These are phyloP conservation scores for Cytospora schulzeri DNA, from an alignment of 2,329 filamentous ascomycete species.

Conservation along the genomic window DNA sequence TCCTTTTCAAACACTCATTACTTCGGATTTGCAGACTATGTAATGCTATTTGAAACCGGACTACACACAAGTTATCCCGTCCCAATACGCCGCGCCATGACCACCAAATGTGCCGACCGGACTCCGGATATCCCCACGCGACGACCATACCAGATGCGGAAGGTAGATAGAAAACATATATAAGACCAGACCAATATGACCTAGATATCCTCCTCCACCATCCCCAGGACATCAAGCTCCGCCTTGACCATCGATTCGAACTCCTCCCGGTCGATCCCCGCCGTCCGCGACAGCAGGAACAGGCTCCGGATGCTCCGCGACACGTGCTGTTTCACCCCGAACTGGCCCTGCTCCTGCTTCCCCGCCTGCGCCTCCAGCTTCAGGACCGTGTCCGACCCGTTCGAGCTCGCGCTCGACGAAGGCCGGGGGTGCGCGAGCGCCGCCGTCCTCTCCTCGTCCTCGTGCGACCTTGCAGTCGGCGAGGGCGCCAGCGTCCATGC, in stretches of 20 bases:
- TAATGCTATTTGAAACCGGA: neutral
- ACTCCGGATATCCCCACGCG: conserved; percentile 19
- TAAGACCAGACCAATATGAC: neutral
- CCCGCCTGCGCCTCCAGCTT: conserved; percentile 60
- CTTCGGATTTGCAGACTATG: neutral
- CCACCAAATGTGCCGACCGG: conserved; percentile 19
- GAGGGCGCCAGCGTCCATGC: conserved; percentile 48
- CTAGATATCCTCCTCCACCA: conserved; percentile 62
- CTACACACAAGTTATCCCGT: neutral
- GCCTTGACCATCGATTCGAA: conserved; percentile 72
- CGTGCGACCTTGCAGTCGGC: conserved; percentile 38
- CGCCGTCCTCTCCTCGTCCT: conserved; percentile 42
- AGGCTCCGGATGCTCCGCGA: conserved; percentile 76
- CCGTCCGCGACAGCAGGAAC: conserved; percentile 68
- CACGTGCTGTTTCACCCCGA: conserved; percentile 78
- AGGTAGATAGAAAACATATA: neutral
- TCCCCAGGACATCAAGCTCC: conserved; percentile 69
- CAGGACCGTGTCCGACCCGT: conserved; percentile 60
- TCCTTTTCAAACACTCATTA: neutral
- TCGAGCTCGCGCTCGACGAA: conserved; percentile 59
- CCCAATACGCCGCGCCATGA: neutral
- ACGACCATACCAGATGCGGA: conserved; percentile 6
- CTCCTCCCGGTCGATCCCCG: conserved; percentile 73
- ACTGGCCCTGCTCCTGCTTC: conserved; percentile 64
- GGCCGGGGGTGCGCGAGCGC: conserved; percentile 59